Evolutionary conservation across 148 eudicot genomes (phyloP).

Genomic region (Limonium bicolor): DNA sequence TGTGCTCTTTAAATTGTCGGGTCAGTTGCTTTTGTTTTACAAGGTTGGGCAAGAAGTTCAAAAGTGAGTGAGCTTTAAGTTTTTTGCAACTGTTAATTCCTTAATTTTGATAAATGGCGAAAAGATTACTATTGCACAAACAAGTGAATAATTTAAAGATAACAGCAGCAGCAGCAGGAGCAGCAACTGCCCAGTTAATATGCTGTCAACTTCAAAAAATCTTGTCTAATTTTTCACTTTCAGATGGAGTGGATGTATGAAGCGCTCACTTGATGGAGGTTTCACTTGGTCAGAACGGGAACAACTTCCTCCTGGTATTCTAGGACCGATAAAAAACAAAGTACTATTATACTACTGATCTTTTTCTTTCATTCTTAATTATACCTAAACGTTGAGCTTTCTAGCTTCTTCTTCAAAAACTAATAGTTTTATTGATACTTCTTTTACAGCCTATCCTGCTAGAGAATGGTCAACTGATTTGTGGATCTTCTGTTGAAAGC

Average conservation of each 20-base stretch:
- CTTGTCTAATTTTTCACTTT: no score
- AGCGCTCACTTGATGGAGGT: slow-evolving; percentile 77
- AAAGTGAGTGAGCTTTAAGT: slow-evolving; percentile 33
- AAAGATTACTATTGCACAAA: no score
- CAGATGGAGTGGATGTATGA: slow-evolving; percentile 97
- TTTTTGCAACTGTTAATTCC: neutral
- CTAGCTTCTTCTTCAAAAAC: neutral
- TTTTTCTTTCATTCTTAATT: neutral
- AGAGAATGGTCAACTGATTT: slow-evolving; percentile 59
- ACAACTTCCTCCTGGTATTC: slow-evolving; percentile 89
- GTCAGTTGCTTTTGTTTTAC: slow-evolving; percentile 78
- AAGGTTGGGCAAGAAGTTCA: slow-evolving; percentile 71
- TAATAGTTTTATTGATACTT: slow-evolving; percentile 1
- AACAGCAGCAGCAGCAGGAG: no score
- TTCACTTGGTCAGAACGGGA: slow-evolving; percentile 68
- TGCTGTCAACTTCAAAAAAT: no score
- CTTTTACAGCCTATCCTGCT: slow-evolving; percentile 62
- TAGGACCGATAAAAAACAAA: slow-evolving; percentile 92
- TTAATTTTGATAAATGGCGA: no score
- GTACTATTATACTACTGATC: slow-evolving; percentile 19
- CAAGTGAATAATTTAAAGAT: no score
- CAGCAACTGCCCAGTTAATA: no score
- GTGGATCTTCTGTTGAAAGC: slow-evolving; percentile 97
- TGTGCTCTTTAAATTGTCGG: slow-evolving; percentile 55
- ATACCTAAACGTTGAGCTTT: neutral